Conservation (phyloP, 345 rosid genomes). For the Noccaea caerulescens region DNA sequence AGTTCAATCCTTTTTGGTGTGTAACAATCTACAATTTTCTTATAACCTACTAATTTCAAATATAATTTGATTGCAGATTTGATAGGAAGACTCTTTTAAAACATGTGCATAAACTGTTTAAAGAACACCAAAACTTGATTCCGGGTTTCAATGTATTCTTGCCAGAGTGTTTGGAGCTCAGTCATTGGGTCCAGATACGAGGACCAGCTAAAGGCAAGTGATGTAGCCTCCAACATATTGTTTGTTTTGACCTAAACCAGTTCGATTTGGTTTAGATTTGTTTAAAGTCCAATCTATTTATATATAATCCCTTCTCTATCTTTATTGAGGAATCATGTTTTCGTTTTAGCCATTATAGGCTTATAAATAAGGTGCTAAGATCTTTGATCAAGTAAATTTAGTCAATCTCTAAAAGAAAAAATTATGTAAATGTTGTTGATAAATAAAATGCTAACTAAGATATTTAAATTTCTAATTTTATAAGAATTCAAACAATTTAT, state of each 20-base stretch:
- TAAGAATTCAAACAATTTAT: too few relatives aligned
- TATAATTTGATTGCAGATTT: constrained; percentile 6
- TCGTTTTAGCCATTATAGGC: not conserved
- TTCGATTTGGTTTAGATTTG: not conserved
- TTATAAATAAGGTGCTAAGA: not conserved
- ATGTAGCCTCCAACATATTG: not conserved
- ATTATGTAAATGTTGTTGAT: too few relatives aligned
- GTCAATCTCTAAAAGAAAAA: too few relatives aligned
- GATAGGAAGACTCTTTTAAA: not conserved
- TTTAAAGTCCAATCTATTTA: not conserved
- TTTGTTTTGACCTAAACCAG: not conserved
- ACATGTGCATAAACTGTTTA: not conserved
- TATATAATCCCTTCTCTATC: too few relatives aligned
- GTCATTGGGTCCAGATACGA: not conserved
- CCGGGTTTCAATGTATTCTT: constrained; percentile 19
- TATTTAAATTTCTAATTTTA: too few relatives aligned
- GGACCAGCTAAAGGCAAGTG: not conserved
- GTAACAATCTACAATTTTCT: not conserved
- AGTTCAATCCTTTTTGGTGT: not conserved
- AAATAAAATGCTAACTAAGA: too few relatives aligned
- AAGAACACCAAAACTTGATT: not conserved
- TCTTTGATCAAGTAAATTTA: not conserved
- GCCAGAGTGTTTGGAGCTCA: not conserved
- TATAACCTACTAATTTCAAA: not conserved
- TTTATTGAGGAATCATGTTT: not conserved